Evolutionary conservation across 805 yeast species (phyloP), one percentile per base, ranked within the genome.

Genomic region (Wickerhamomyces subpelliculosus): DNA sequence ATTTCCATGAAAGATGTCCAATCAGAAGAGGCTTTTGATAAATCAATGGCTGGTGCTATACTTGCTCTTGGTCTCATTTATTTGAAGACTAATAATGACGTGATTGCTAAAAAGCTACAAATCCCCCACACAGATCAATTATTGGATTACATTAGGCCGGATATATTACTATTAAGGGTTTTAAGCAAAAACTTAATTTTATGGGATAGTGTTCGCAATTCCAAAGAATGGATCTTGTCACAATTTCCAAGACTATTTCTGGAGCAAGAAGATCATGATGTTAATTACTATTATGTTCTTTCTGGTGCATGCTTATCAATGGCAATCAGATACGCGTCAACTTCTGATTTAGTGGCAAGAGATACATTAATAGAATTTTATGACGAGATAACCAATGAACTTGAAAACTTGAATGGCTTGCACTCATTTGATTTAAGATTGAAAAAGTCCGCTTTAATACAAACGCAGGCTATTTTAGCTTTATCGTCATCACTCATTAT

Each of bases 281-380:
- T 37, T 21, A 27, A 37, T 21, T 72, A 70, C 47, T 74, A 75
- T 48, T 78, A 81, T 52, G 70, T 82, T 25, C 52, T 87, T 4
- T 84, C 85, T 2, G 98, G 97, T 0, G 60, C 76, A 0, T 73
- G 90, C 38, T 53, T 86, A 36, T 72, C 96, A 0, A 67, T 89
- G 43, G 93, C 90, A 0, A 61, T 93, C 23, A 76, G 73, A 48
- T 78, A 66, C 62, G 95, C 95, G 0, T 89, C 96, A 0, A 68
- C 84, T 0, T 75, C 74, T 20, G 65, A 82, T 49, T 30, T 41
- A 2, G 54, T 47, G 2, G 86, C 83, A 1, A 69, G 84, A 35
- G 65, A 70, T 22, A 70, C 80, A 0, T 49, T 87, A 8, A 40
- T 84, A 13, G 58, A 64, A 35, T 78, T 68, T 47, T 54, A 46